Percentiles rank a stretch among this genome's conserved stretches.
These are phyloP conservation scores for Berkeleyomyces basicola DNA, from an alignment of 2,329 filamentous ascomycete genomes.

Conservation along the genomic window DNA sequence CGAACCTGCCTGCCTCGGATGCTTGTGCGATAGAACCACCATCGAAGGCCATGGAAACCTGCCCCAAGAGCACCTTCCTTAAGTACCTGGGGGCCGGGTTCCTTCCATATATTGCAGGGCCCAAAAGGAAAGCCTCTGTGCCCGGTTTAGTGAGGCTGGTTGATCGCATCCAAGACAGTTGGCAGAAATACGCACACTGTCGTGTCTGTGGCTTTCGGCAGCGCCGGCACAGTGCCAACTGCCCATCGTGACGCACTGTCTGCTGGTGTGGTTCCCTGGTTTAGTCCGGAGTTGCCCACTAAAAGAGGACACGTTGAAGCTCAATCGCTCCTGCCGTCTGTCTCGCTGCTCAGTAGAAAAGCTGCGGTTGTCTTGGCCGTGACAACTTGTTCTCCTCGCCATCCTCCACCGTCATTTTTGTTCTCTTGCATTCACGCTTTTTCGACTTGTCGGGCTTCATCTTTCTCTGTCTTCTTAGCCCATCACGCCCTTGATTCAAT, in stretches of 20 bases:
- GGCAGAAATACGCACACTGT: background rate
- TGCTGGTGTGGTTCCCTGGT: background rate
- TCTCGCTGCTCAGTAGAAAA: constrained; percentile 9
- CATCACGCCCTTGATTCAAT: background rate
- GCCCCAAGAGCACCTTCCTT: background rate
- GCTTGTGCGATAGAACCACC: background rate
- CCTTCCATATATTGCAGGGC: background rate
- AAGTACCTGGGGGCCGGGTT: background rate
- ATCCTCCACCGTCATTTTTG: constrained; percentile 18
- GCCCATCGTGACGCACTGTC: background rate
- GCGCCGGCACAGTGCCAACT: background rate
- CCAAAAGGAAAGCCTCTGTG: background rate
- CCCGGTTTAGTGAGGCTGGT: background rate
- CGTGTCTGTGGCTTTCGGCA: background rate
- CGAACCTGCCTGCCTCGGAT: background rate
- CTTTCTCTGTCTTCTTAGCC: background rate
- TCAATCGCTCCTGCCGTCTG: background rate
- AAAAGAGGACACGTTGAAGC: constrained; percentile 15
- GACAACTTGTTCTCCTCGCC: constrained; percentile 1
- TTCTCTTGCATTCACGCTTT: constrained; percentile 9
- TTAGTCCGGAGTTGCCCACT: constrained; percentile 5
- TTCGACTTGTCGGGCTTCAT: constrained; percentile 3
- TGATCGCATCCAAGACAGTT: background rate
- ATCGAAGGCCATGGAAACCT: background rate
- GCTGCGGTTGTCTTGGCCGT: background rate